Evolutionary conservation across 495 filamentous ascomycete species (phyloP).

Genomic region (Penicillium waksmanii): DNA sequence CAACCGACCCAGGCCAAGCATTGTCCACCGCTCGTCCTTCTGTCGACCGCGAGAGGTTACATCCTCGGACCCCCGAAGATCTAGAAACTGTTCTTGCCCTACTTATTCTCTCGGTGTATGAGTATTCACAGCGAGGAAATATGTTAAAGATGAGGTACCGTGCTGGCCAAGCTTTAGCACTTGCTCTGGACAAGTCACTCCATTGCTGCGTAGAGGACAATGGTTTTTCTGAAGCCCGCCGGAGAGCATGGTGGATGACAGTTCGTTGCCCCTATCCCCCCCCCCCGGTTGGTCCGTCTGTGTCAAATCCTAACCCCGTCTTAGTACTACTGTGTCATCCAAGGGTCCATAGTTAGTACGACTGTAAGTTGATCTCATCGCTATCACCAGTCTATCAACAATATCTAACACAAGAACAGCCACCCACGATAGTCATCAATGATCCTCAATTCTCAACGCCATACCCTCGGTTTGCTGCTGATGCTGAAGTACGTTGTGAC

Average conservation of each 20-base stretch:
- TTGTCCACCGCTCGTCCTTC: constrained; percentile 48
- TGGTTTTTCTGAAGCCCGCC: constrained; percentile 56
- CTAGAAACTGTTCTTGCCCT: constrained; percentile 59
- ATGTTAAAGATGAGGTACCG: constrained; percentile 64
- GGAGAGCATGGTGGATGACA: constrained; percentile 68
- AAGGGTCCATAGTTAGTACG: constrained; percentile 63
- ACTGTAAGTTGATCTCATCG: constrained; percentile 45
- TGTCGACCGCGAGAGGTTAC: constrained; percentile 51
- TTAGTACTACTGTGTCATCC: constrained; percentile 61
- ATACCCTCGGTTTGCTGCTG: constrained; percentile 54
- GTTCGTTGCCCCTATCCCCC: constrained; percentile 29
- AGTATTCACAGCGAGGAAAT: constrained; percentile 65
- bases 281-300: not conserved
- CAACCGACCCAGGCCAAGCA: constrained; percentile 55
- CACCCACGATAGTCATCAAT: constrained; percentile 57
- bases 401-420: constrained; percentile 31
- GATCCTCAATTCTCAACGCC: constrained; percentile 60
- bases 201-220: constrained; percentile 50
- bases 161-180: constrained; percentile 57
- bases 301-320: constrained; percentile 13
- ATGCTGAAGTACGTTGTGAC: constrained; percentile 52
- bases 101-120: constrained; percentile 60
- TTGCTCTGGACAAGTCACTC: constrained; percentile 56
- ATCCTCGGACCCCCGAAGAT: constrained; percentile 54
- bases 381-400: not conserved